phyloP scores from a whole-genome alignment of 495 filamentous ascomycete species.

The Gamarada debralockiae region DNA sequence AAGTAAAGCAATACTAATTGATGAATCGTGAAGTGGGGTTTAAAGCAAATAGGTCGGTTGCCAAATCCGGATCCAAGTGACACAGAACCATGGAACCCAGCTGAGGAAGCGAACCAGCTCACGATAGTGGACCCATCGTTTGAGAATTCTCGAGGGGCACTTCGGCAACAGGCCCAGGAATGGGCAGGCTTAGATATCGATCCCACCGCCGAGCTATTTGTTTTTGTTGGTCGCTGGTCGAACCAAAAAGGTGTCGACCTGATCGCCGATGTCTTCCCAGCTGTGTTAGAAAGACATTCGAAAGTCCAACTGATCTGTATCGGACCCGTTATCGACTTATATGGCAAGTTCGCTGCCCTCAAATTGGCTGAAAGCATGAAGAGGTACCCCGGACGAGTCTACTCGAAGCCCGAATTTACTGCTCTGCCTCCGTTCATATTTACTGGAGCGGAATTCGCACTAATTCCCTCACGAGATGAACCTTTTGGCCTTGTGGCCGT shows the following conservation, averaged over 20 bases:
- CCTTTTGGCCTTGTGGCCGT: conserved; percentile 80
- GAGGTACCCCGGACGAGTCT: conserved; percentile 75
- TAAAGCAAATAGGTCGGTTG: conserved; percentile 64
- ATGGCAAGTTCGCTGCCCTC: conserved; percentile 72
- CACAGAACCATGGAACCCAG: conserved; percentile 59
- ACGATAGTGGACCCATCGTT: conserved; percentile 52
- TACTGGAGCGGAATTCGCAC: conserved; percentile 74
- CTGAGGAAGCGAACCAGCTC: conserved; percentile 34
- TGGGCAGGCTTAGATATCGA: conserved; percentile 69
- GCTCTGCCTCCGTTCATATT: conserved; percentile 71
- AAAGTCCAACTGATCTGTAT: conserved; percentile 68
- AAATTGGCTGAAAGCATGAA: no score
- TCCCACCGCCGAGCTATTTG: conserved; percentile 66
- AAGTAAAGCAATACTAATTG: no score
- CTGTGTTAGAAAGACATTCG: conserved; percentile 60
- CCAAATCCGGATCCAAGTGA: conserved; percentile 77
- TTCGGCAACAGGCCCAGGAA: conserved; percentile 68
- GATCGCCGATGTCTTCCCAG: conserved; percentile 73
- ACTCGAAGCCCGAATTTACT: conserved; percentile 73
- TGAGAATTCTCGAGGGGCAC: conserved; percentile 51
- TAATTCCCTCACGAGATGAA: conserved; percentile 77
- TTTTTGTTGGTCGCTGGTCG: conserved; percentile 78
- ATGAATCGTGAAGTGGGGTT: no score
- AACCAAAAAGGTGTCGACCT: conserved; percentile 77
- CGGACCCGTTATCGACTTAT: conserved; percentile 73